A percentile compares a stretch with the other conserved stretches of the same genome.
These are phyloP conservation scores for Urtica urens DNA, from an alignment of 306 rosid genomes.

Conservation along the genomic window DNA sequence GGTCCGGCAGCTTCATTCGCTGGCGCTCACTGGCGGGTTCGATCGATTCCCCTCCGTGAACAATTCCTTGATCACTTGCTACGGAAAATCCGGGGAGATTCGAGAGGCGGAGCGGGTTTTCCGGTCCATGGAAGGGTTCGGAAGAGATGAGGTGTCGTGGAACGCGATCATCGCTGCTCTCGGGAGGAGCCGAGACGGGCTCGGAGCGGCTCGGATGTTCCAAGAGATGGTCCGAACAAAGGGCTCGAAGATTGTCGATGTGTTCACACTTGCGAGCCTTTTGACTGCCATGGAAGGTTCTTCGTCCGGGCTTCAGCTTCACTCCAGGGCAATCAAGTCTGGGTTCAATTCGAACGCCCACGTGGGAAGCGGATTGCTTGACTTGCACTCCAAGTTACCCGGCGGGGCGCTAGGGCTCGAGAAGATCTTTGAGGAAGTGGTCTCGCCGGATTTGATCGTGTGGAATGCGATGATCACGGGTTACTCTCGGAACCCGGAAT, in stretches of 20 bases:
- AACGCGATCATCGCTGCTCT: constrained; percentile 59
- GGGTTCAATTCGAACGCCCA: constrained; percentile 69
- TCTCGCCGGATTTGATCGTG: constrained; percentile 59
- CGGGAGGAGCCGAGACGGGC: constrained; percentile 59
- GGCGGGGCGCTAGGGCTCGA: constrained; percentile 46
- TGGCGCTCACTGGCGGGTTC: constrained; percentile 36
- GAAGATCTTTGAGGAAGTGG: constrained; percentile 62
- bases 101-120: constrained; percentile 30
- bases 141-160: constrained; percentile 73
- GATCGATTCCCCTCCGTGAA: constrained; percentile 49
- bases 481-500: constrained; percentile 51
- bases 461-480: constrained; percentile 91
- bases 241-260: constrained; percentile 45
- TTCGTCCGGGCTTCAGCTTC: constrained; percentile 79
- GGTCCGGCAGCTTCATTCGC: constrained; percentile 39
- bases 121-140: constrained; percentile 36
- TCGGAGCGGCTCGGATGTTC: constrained; percentile 45
- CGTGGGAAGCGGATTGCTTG: constrained; percentile 76
- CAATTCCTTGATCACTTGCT: constrained; percentile 41
- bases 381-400: constrained; percentile 68
- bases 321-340: constrained; percentile 61
- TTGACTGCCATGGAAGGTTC: constrained; percentile 57
- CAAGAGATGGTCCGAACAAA: constrained; percentile 46
- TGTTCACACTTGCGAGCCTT: constrained; percentile 79
- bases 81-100: constrained; percentile 39